A percentile compares a stretch with the other conserved stretches of the same genome.
phyloP scores from a whole-genome alignment of 208 protist species.

The Trypanosoma avium region DNA sequence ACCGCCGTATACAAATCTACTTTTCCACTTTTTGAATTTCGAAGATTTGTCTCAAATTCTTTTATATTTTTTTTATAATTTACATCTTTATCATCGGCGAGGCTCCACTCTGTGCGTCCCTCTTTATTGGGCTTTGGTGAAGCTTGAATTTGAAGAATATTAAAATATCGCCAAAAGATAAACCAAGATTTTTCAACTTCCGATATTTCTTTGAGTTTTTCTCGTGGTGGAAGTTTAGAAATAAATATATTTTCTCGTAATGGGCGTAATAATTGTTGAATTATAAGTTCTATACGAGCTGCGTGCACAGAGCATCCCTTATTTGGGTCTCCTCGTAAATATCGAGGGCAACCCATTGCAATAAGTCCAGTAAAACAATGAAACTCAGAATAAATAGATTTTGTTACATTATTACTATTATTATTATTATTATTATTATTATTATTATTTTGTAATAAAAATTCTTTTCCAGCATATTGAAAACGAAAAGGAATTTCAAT shows the following conservation, averaged over 20 bases:
- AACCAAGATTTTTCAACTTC: slow-evolving; percentile 8
- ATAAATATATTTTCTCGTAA: slow-evolving; percentile 7
- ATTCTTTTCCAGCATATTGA: slow-evolving; percentile 32
- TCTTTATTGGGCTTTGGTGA: background rate
- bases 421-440: background rate
- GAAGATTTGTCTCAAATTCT: background rate
- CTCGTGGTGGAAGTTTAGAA: background rate
- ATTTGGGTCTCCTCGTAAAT: no score
- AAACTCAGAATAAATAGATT: slow-evolving; percentile 17
- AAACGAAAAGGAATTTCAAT: slow-evolving; percentile 38
- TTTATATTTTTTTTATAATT: slow-evolving; percentile 5
- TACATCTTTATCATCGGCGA: slow-evolving; percentile 17
- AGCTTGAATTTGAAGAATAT: slow-evolving; percentile 9
- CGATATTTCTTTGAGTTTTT: background rate
- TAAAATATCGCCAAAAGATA: slow-evolving; percentile 22
- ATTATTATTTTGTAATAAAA: background rate
- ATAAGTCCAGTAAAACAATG: slow-evolving; percentile 15
- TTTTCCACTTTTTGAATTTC: background rate
- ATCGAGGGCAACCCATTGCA: background rate
- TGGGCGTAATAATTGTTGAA: slow-evolving; percentile 16
- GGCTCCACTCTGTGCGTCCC: slow-evolving; percentile 7
- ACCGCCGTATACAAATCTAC: background rate
- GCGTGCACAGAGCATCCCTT: no score
- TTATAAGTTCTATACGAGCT: background rate
- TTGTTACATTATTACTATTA: background rate